Conservation (phyloP, 2,329 filamentous ascomycete genomes). For the Verticillium longisporum region DNA sequence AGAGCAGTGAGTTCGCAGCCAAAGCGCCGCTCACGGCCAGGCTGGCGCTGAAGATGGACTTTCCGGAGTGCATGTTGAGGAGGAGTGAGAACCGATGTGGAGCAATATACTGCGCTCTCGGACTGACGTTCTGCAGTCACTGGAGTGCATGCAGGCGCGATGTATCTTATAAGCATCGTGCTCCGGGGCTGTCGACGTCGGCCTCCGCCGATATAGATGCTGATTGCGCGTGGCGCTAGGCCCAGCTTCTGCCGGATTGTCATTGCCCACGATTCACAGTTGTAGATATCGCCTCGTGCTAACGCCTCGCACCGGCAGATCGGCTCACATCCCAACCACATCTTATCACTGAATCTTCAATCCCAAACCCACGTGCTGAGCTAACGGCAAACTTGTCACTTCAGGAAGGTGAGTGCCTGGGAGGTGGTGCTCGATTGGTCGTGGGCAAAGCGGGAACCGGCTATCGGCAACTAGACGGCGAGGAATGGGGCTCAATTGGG, state of each 20-base stretch:
- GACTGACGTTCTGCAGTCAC: not conserved
- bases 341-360: not conserved
- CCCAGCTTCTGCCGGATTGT: not conserved
- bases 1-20: slow-evolving; percentile 6
- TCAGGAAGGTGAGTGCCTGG: not conserved
- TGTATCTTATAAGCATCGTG: not conserved
- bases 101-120: not conserved
- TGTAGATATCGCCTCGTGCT: not conserved
- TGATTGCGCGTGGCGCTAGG: not conserved
- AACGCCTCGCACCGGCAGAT: not conserved
- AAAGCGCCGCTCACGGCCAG: not conserved
- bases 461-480: not conserved
- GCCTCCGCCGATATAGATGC: not conserved
- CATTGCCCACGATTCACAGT: not conserved
- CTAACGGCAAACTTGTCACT: not conserved
- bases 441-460: not conserved
- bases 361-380: not conserved
- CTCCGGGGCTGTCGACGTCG: not conserved
- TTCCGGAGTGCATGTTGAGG: not conserved
- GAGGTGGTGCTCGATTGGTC: not conserved
- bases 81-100: not conserved
- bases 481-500: no score
- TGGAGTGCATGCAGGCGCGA: not conserved
- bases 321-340: not conserved
- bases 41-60: not conserved